phyloP scores from a whole-genome alignment of 1,284 basidiomycete species.

The Ceratobasidium sp. region DNA sequence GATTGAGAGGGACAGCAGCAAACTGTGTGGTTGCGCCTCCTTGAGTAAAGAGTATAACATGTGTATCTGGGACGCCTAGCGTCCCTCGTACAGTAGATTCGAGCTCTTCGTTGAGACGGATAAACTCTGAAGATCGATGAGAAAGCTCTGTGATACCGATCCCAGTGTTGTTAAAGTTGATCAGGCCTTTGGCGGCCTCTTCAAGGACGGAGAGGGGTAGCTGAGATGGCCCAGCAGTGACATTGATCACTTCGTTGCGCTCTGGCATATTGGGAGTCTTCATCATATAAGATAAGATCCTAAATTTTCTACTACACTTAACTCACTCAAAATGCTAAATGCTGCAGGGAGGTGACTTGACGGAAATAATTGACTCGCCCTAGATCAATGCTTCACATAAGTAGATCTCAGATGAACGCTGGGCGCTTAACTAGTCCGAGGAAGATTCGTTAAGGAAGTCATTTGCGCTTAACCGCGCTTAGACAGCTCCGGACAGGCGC shows the following conservation, averaged over 20 bases:
- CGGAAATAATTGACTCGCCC: slow-evolving; percentile 9
- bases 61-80: slow-evolving; percentile 80
- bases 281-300: neutral
- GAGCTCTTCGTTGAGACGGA: slow-evolving; percentile 68
- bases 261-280: slow-evolving; percentile 47
- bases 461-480: neutral
- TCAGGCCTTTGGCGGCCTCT: slow-evolving; percentile 75
- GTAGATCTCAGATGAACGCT: slow-evolving; percentile 1
- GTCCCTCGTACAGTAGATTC: slow-evolving; percentile 71
- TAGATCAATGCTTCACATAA: neutral
- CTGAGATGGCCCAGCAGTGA: slow-evolving; percentile 89
- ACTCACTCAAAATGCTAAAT: neutral
- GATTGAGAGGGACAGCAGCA: slow-evolving; percentile 85
- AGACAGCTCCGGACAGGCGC: neutral
- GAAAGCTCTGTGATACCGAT: slow-evolving; percentile 94
- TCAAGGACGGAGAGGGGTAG: slow-evolving; percentile 81
- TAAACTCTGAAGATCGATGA: slow-evolving; percentile 89
- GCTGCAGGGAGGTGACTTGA: neutral
- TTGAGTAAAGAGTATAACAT: slow-evolving; percentile 87
- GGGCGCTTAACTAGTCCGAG: neutral
- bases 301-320: neutral
- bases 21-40: slow-evolving; percentile 91
- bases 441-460: neutral
- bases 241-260: slow-evolving; percentile 72
- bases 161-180: slow-evolving; percentile 87